These are phyloP conservation scores for Elongisporangium senticosum DNA, from an alignment of 352 stramenopile genomes.

Conservation along the genomic window DNA sequence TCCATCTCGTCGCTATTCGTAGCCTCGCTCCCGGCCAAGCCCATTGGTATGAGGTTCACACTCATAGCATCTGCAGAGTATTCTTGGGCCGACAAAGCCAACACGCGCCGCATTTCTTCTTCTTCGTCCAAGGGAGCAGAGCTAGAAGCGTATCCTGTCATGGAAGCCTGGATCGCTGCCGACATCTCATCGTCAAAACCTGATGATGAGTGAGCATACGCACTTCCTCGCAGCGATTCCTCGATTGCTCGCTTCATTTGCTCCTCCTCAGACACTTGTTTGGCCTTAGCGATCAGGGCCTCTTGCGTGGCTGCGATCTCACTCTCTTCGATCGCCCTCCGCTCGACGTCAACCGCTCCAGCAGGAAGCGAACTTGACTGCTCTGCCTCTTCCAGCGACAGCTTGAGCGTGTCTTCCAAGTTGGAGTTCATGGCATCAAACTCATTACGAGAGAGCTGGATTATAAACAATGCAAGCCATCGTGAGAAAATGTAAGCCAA, in stretches of 20 bases:
- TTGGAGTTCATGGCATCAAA: conserved; percentile 74
- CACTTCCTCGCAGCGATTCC: conserved; percentile 40
- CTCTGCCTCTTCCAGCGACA: conserved; percentile 44
- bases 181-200: conserved; percentile 55
- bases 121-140: conserved; percentile 27
- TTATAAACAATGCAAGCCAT: not conserved
- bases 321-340: conserved; percentile 46
- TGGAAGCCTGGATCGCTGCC: conserved; percentile 64
- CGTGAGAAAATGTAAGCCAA: conserved; percentile 2
- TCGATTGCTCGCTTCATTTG: conserved; percentile 61
- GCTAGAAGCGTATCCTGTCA: conserved; percentile 11
- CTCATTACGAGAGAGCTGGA: conserved; percentile 61
- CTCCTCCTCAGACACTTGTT: conserved; percentile 68
- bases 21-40: conserved; percentile 12
- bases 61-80: conserved; percentile 10
- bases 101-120: conserved; percentile 49
- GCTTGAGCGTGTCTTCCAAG: conserved; percentile 71
- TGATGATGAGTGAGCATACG: not conserved
- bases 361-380: conserved; percentile 5
- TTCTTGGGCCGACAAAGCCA: conserved; percentile 61
- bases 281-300: conserved; percentile 60
- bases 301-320: conserved; percentile 73
- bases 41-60: conserved; percentile 5
- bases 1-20: conserved; percentile 60
- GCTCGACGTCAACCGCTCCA: not conserved